phyloP scores from a whole-genome alignment of 1,284 basidiomycete genomes.

The Agroathelia rolfsii region DNA sequence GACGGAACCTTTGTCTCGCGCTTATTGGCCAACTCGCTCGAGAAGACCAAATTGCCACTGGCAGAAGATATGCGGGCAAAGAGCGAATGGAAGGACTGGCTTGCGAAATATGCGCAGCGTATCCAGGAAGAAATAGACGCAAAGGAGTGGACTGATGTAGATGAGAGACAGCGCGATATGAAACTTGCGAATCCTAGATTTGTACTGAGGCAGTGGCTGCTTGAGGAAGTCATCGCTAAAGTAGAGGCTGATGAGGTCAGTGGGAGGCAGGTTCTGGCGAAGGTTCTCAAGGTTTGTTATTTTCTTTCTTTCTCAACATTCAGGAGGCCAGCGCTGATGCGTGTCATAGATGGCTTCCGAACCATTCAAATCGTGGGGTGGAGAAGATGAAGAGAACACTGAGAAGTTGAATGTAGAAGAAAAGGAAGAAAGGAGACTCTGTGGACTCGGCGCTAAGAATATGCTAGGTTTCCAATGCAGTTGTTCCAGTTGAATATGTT shows the following conservation, averaged over 20 bases:
- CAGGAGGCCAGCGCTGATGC: slow-evolving; percentile 5
- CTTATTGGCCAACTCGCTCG: slow-evolving; percentile 39
- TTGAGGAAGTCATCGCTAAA: slow-evolving; percentile 79
- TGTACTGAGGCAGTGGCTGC: slow-evolving; percentile 84
- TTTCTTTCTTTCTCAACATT: slow-evolving; percentile 10
- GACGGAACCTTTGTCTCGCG: slow-evolving; percentile 35
- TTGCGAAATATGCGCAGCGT: slow-evolving; percentile 56
- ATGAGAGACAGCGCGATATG: slow-evolving; percentile 34
- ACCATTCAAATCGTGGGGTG: slow-evolving; percentile 77
- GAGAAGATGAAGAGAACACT: slow-evolving; percentile 35
- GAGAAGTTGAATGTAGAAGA: slow-evolving; percentile 45
- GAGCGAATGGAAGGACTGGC: slow-evolving; percentile 52
- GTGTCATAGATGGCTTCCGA: slow-evolving; percentile 61
- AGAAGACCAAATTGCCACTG: slow-evolving; percentile 29
- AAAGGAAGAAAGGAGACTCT: slow-evolving; percentile 66
- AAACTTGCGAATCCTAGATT: slow-evolving; percentile 74
- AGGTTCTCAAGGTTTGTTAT: slow-evolving; percentile 59
- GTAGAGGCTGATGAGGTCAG: slow-evolving; percentile 52
- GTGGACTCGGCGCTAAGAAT: slow-evolving; percentile 63
- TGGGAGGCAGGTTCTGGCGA: slow-evolving; percentile 56
- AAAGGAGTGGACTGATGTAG: slow-evolving; percentile 32
- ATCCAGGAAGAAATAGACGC: slow-evolving; percentile 43
- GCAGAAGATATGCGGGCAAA: slow-evolving; percentile 34
- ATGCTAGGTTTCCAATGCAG: slow-evolving; percentile 90
- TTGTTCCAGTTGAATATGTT: slow-evolving; percentile 78